A percentile compares a stretch with the other conserved stretches of the same genome.
Evolutionary conservation across 1,284 basidiomycete species (phyloP).

Genomic region (Ustilago curta): DNA sequence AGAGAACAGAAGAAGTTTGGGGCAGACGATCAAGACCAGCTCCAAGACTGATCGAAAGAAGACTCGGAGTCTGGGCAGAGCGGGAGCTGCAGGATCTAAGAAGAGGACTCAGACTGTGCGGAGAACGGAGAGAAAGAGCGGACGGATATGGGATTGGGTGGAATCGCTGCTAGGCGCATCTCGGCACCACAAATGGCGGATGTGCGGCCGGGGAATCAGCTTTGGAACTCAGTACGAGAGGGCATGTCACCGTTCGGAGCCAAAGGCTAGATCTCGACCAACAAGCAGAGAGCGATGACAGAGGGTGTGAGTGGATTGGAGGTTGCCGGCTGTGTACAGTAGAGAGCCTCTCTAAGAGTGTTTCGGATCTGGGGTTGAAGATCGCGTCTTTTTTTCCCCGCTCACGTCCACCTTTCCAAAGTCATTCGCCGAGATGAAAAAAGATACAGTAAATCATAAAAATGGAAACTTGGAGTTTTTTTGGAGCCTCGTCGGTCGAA

Average conservation of each 20-base stretch:
- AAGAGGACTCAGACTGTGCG: neutral
- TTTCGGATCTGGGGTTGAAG: slow-evolving; percentile 4
- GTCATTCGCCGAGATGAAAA: slow-evolving; percentile 16
- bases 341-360: neutral
- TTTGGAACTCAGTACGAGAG: neutral
- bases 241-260: slow-evolving; percentile 6
- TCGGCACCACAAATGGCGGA: slow-evolving; percentile 29
- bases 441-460: slow-evolving; percentile 7
- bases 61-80: neutral
- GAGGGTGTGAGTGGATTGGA: neutral
- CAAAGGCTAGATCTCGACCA: slow-evolving; percentile 3
- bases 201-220: slow-evolving; percentile 28
- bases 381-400: slow-evolving; percentile 26
- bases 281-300: neutral
- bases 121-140: slow-evolving; percentile 2
- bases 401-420: slow-evolving; percentile 21
- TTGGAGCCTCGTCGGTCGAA: no score
- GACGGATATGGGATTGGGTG: neutral
- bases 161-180: slow-evolving; percentile 26
- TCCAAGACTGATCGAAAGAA: neutral
- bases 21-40: neutral
- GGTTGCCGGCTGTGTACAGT: slow-evolving; percentile 9
- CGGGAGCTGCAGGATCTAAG: slow-evolving; percentile 37
- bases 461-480: neutral
- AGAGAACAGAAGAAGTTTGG: neutral